Evolutionary conservation across 441 rosid species (phyloP).

Genomic region (Erysimum cheiri): DNA sequence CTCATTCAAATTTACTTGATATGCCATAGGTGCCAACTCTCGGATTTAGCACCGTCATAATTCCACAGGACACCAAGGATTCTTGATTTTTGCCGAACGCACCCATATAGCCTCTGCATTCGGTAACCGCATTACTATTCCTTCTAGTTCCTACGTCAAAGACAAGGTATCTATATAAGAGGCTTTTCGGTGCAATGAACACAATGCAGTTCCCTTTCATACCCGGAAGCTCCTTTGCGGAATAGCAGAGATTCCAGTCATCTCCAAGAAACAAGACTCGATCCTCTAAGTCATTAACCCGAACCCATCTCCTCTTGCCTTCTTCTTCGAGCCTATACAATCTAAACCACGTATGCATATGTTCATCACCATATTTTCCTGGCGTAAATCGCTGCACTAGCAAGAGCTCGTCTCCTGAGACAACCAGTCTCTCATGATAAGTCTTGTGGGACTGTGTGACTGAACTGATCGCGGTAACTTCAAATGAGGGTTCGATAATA

Average conservation of each 20-base stretch:
- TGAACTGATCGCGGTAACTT: not conserved
- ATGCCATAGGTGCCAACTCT: not conserved
- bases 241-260: not conserved
- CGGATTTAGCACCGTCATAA: not conserved
- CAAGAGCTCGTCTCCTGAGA: conserved; percentile 27
- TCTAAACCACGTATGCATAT: conserved; percentile 21
- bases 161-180: not conserved
- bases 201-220: conserved; percentile 3
- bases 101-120: not conserved
- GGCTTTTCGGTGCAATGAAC: not conserved
- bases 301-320: conserved; percentile 3
- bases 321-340: conserved; percentile 19
- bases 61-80: not conserved
- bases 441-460: not conserved
- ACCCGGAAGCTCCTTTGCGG: not conserved
- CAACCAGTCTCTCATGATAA: not conserved
- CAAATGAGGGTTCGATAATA: not conserved
- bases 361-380: not conserved
- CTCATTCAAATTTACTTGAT: not conserved
- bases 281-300: not conserved
- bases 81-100: not conserved
- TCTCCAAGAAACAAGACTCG: not conserved
- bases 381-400: conserved; percentile 20
- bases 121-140: not conserved
- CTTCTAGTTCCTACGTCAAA: not conserved